Percentiles rank a stretch among this genome's conserved stretches.
Evolutionary conservation across 495 filamentous ascomycete species (phyloP).

Genomic region (Hypoxylon fuscum): DNA sequence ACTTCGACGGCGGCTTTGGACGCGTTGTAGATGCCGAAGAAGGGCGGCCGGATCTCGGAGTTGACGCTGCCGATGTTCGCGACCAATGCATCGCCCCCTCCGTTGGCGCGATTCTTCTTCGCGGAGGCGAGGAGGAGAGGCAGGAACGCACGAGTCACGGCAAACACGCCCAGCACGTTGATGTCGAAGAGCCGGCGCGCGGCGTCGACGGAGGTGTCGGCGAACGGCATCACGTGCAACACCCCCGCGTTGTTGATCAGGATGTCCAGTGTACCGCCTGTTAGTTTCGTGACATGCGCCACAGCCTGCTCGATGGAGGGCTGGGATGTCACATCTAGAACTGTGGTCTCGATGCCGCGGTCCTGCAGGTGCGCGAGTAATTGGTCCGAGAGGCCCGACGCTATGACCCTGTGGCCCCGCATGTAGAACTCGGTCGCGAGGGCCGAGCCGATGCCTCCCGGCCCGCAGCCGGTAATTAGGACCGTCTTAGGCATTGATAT

Average conservation of each 20-base stretch:
- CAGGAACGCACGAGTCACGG: constrained; percentile 62
- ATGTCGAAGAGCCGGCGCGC: constrained; percentile 60
- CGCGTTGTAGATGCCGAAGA: constrained; percentile 59
- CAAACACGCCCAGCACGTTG: constrained; percentile 63
- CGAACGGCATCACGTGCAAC: constrained; percentile 52
- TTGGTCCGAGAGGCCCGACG: constrained; percentile 56
- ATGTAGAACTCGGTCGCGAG: constrained; percentile 61
- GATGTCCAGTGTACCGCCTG: constrained; percentile 54
- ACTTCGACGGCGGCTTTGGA: constrained; percentile 62
- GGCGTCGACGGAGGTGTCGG: constrained; percentile 57
- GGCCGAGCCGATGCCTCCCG: constrained; percentile 62
- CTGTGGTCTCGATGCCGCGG: constrained; percentile 54
- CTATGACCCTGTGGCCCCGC: constrained; percentile 63
- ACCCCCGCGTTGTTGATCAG: constrained; percentile 67
- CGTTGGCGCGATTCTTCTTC: background rate
- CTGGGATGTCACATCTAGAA: constrained; percentile 57
- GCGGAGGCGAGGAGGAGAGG: constrained; percentile 56
- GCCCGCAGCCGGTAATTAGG: constrained; percentile 60
- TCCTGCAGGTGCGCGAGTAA: constrained; percentile 49
- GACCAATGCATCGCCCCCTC: constrained; percentile 50
- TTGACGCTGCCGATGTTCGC: constrained; percentile 61
- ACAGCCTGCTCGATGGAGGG: constrained; percentile 50
- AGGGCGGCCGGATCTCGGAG: constrained; percentile 43
- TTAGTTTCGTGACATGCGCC: constrained; percentile 33
- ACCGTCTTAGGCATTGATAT: constrained; percentile 31